These are phyloP conservation scores for Hypholoma fasciculare DNA, from an alignment of 768 basidiomycete genomes.

Conservation along the genomic window DNA sequence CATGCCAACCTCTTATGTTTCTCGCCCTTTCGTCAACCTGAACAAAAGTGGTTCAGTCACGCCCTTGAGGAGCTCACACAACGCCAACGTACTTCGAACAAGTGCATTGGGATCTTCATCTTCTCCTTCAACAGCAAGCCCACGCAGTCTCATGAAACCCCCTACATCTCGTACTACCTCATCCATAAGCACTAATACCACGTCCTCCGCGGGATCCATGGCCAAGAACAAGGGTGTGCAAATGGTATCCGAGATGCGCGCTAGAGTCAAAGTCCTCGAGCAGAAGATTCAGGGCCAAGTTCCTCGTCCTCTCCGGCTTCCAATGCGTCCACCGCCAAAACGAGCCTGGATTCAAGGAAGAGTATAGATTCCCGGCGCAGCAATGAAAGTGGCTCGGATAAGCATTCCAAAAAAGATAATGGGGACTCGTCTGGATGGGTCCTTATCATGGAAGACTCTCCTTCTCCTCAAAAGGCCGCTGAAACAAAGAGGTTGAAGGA, in stretches of 20 bases:
- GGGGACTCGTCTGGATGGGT: conserved; percentile 83
- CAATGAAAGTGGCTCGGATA: conserved; percentile 44
- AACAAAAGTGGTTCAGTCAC: conserved; percentile 32
- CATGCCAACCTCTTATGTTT: conserved; percentile 45
- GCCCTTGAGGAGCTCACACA: conserved; percentile 39
- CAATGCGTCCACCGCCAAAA: conserved; percentile 40
- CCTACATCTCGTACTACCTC: conserved; percentile 40
- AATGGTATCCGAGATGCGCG: conserved; percentile 92
- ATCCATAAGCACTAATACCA: conserved; percentile 41
- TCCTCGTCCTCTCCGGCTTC: conserved; percentile 39
- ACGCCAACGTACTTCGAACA: conserved; percentile 54
- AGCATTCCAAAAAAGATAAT: conserved; percentile 44
- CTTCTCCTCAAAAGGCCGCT: conserved; percentile 61
- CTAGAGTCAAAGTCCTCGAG: conserved; percentile 77
- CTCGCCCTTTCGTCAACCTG: conserved; percentile 47
- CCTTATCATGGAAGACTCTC: conserved; percentile 86
- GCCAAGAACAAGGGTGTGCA: conserved; percentile 83
- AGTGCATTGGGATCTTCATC: conserved; percentile 55
- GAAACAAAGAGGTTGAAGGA: conserved; percentile 44
- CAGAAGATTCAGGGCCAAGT: conserved; percentile 69
- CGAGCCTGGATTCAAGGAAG: conserved; percentile 45
- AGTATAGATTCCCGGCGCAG: conserved; percentile 46
- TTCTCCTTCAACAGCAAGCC: conserved; percentile 40
- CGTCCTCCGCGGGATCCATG: conserved; percentile 44
- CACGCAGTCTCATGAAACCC: conserved; percentile 51